Conservation (phyloP, 345 rosid genomes). For the Brassica incana region DNA sequence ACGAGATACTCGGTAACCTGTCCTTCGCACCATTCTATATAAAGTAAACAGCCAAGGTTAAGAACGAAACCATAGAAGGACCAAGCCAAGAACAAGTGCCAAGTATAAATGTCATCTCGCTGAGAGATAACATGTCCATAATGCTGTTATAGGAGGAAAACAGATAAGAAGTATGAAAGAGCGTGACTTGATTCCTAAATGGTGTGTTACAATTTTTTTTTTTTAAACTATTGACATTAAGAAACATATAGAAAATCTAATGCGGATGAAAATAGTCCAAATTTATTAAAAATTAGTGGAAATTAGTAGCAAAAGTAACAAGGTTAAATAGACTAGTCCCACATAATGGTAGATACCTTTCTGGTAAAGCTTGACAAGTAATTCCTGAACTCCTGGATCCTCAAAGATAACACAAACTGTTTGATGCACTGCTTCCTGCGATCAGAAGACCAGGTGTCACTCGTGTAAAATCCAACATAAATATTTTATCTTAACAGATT, state of each 20-base stretch:
- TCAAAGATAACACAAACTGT: conserved; percentile 90
- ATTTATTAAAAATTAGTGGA: conserved; percentile 3
- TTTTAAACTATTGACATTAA: neutral
- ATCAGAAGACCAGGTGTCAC: conserved; percentile 21
- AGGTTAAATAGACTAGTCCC: neutral
- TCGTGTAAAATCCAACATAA: neutral
- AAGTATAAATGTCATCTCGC: conserved; percentile 1
- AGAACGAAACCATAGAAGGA: conserved; percentile 15
- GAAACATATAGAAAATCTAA: neutral
- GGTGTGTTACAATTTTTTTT: neutral
- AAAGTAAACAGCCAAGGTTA: conserved; percentile 41
- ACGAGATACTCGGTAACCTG: conserved; percentile 93
- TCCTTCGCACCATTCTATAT: conserved; percentile 90
- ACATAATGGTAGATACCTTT: conserved; percentile 53
- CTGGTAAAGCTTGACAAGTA: conserved; percentile 92
- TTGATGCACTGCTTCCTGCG: conserved; percentile 90
- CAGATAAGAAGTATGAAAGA: neutral
- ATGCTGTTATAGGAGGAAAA: conserved; percentile 12
- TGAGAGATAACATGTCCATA: conserved; percentile 5
- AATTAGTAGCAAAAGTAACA: neutral
- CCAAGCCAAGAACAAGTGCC: neutral
- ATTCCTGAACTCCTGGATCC: conserved; percentile 97
- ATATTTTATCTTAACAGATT: conserved; percentile 2
- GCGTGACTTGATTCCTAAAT: neutral
- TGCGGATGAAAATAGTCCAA: neutral